These are phyloP conservation scores for Xylaria sp. DNA, from an alignment of 2,329 filamentous ascomycete genomes.

Conservation along the genomic window DNA sequence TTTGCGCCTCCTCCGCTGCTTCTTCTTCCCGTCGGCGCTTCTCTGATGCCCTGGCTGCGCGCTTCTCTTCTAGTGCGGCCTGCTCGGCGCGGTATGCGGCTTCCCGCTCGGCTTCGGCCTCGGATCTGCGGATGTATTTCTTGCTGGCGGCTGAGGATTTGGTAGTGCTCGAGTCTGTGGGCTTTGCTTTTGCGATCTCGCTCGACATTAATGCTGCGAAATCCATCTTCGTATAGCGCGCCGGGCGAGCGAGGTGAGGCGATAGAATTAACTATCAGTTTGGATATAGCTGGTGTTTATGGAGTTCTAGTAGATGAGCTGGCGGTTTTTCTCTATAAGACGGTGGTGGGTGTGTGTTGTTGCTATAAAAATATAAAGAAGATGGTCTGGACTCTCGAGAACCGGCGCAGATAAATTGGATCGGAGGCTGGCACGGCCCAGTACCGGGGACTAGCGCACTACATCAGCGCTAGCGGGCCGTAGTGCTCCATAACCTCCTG, in stretches of 20 bases:
- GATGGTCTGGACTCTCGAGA: background rate
- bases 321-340: background rate
- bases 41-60: constrained; percentile 72
- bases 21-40: constrained; percentile 94
- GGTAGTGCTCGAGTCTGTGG: constrained; percentile 7
- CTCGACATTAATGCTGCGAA: constrained; percentile 94
- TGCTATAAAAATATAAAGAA: background rate
- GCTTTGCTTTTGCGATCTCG: constrained; percentile 86
- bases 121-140: constrained; percentile 87
- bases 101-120: constrained; percentile 83
- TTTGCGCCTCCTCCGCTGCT: constrained; percentile 72
- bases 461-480: constrained; percentile 6
- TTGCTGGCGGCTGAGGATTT: constrained; percentile 59
- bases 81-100: constrained; percentile 86
- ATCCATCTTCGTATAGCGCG: constrained; percentile 73
- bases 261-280: background rate
- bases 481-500: background rate
- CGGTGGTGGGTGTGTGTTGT: background rate
- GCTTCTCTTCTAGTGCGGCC: constrained; percentile 75
- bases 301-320: background rate
- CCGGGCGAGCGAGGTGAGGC: background rate
- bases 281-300: background rate
- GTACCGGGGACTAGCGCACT: background rate
- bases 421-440: background rate
- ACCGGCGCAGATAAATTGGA: background rate